Conservation (phyloP, 1,139 yeast genomes). For the Geotrichum histeridarum region DNA sequence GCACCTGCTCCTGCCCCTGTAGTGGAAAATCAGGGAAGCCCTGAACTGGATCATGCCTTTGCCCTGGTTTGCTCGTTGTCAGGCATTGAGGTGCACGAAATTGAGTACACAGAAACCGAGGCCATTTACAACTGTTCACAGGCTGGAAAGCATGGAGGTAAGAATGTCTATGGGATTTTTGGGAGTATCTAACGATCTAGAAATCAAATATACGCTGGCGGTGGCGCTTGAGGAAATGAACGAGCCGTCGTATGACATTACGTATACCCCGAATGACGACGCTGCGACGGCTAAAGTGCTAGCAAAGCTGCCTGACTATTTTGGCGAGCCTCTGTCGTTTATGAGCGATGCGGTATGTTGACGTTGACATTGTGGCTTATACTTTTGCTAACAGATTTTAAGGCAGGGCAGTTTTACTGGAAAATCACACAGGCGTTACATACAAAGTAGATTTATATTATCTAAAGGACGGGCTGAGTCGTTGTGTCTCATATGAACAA, state of each 20-base stretch:
- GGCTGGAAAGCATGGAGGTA: conserved; percentile 13
- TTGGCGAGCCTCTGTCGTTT: conserved; percentile 15
- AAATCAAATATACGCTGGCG: conserved; percentile 13
- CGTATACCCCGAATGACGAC: conserved; percentile 12
- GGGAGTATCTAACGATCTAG: not conserved
- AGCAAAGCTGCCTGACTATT: conserved; percentile 16
- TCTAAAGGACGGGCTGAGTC: not conserved
- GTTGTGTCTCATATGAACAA: too few relatives aligned
- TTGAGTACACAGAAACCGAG: conserved; percentile 15
- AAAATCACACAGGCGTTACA: conserved; percentile 13
- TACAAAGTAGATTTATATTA: not conserved
- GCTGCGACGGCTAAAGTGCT: conserved; percentile 4
- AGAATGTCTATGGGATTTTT: not conserved
- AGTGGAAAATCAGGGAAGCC: conserved; percentile 1
- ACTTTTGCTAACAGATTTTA: not conserved
- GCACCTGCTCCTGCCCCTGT: conserved; percentile 4
- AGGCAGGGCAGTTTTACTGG: conserved; percentile 17
- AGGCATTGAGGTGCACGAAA: conserved; percentile 15
- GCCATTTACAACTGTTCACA: conserved; percentile 15
- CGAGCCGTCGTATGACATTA: conserved; percentile 9
- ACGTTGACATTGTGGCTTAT: not conserved
- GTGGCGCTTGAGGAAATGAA: conserved; percentile 6
- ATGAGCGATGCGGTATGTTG: conserved; percentile 15
- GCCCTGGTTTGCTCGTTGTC: conserved; percentile 12
- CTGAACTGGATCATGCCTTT: conserved; percentile 16